Evolutionary conservation across 176 grass and related monocot species (phyloP).

Genomic region (Oryza punctata): DNA sequence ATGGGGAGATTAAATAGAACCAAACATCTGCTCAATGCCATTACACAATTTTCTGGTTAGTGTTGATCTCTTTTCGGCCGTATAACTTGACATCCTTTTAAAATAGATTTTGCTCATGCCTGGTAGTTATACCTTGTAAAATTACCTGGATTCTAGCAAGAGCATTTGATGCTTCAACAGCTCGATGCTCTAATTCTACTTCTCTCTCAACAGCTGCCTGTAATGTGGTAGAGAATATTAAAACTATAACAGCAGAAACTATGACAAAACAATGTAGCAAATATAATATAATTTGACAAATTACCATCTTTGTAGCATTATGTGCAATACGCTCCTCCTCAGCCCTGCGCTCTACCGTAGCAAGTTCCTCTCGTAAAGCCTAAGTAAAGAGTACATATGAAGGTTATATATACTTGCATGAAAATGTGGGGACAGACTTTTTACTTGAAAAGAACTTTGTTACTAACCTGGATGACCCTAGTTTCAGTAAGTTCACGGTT

Average conservation of each 20-base stretch:
- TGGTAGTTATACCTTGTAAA: conserved; percentile 47
- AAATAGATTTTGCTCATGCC: background rate
- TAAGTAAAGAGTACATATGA: conserved; percentile 40
- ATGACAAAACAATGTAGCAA: conserved; percentile 15
- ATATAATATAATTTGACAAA: conserved; percentile 16
- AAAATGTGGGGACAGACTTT: conserved; percentile 9
- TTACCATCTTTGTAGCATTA: conserved; percentile 97
- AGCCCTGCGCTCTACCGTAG: conserved; percentile 77
- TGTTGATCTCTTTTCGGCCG: too few species aligned
- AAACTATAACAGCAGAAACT: conserved; percentile 27
- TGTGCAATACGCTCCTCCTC: conserved; percentile 97
- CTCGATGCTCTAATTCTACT: conserved; percentile 95
- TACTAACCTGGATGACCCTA: conserved; percentile 90
- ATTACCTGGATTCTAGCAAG: conserved; percentile 99
- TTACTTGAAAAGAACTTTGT: conserved; percentile 19
- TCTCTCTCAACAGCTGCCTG: conserved; percentile 99
- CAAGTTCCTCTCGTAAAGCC: conserved; percentile 95
- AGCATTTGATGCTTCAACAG: conserved; percentile 97
- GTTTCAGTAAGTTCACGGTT: conserved; percentile 96
- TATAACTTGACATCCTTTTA: too few species aligned
- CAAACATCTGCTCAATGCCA: too few species aligned
- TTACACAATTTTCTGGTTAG: too few species aligned
- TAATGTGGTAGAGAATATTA: conserved; percentile 30
- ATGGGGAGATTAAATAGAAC: too few species aligned
- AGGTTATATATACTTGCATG: conserved; percentile 40